Evolutionary conservation across 306 rosid species (phyloP), one percentile per base, ranked within the genome.

Genomic region (Trifolium repens): DNA sequence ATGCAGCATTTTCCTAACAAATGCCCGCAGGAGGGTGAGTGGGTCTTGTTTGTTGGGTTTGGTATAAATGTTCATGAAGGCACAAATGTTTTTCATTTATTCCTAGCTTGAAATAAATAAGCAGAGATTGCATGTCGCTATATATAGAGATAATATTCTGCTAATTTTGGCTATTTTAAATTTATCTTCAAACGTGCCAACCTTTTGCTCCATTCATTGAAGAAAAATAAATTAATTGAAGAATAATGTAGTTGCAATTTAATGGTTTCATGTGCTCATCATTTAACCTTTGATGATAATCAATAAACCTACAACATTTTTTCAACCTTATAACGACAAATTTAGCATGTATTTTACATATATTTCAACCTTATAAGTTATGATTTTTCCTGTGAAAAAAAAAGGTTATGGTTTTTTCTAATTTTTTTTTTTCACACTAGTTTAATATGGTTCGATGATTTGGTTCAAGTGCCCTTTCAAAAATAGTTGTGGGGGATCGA

Each of bases 21-120:
- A 1, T 32, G 67, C 43, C 8, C 2, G 13, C 0, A 24, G 0
- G 62, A 57, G 7, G 2, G 64, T 58, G 64, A 58, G 64, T 61
- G 15, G n/a, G 32, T 30, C 3, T 61, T 61, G 12, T 61, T 61
- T 61, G 44, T 61, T 61, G 42, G 43, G 67, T 61, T 34, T 61
- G 67, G 19, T 15, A 32, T 34, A 34, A 42, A 61, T 8, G 3
- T 34, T 61, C 32, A 15, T 61, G 67, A 61, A 32, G 7, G 0
- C 44, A 1, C 24, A 32, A 61, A 55, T 55, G 32, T 2, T 1
- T 55, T 19, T 55, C 11, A 14, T 22, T 55, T 11, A 8, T 19
- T 55, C 15, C 32, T 22, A 55, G 2, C 6, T 19, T 19, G 32
- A 55, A 55, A 55, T 55, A 55, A 55, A 55, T 17, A 22, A 22